Evolutionary conservation across 768 basidiomycete species (phyloP), one percentile per base, ranked within the genome.

Genomic region (Lentinula detonsa): DNA sequence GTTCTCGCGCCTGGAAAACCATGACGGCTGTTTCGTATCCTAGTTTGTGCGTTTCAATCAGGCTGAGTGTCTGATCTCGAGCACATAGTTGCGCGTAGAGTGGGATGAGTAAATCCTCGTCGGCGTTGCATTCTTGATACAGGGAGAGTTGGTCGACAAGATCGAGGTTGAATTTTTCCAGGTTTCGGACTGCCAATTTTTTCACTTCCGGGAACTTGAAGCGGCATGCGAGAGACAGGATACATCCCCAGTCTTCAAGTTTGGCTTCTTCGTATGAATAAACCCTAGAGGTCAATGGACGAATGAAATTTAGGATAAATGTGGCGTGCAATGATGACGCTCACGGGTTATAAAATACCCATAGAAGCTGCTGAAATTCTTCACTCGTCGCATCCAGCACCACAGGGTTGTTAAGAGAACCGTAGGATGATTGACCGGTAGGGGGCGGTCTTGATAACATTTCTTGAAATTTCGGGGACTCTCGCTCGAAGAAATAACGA

Each of bases 71-170:
- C 0, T 69, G 73, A 0, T 70, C 68, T 11, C 81, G 76, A 1
- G 65, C 66, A 42, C 79, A 78, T 0, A 85, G 66, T 0, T 69
- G 62, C 1, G 73, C 67, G 51, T 83, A 85, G 0, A 79, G 73
- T 0, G 78, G 77, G 3, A 79, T 64, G 1, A 85, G 70, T 1
- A 80, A 64, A 1, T 72, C 69, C 4, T 66, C 65, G 52, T 77
- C 68, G 42, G 84, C 71, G 0, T 71, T 61, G 63, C 76, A 74
- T 31, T 66, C 57, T 37, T 79, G 78, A 57, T 85, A 85, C 0
- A 79, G 69, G 0, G 70, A 67, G 53, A 90, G 82, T 34, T 84
- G 83, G 2, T 83, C 77, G 0, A 87, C 75, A 1, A 79, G 76
- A 0, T 73, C 69, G 42, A 87, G 75, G 0, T 70, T 28, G 4